Conservation (phyloP, 2,329 filamentous ascomycete species). For the Saccharata proteae region DNA sequence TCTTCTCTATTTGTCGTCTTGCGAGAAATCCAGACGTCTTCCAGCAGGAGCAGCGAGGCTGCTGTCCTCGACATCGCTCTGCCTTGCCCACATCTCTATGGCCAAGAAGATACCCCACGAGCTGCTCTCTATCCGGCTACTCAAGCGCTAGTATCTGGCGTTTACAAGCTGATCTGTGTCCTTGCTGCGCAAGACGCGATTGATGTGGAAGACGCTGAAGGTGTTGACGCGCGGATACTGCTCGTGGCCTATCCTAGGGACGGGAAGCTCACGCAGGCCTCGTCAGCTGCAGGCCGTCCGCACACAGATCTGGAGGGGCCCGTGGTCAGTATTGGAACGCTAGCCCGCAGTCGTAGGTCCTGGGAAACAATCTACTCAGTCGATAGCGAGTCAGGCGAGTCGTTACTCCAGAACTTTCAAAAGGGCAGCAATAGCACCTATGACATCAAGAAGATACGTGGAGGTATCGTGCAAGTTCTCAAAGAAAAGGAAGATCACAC, state of each 20-base stretch:
- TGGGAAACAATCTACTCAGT: constrained; percentile 58
- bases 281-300: constrained; percentile 14
- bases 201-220: constrained; percentile 53
- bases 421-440: constrained; percentile 18
- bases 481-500: constrained; percentile 3
- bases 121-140: constrained; percentile 52
- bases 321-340: constrained; percentile 35
- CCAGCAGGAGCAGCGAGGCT: constrained; percentile 17
- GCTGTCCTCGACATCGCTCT: constrained; percentile 49
- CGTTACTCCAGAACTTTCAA: constrained; percentile 38
- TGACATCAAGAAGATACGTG: constrained; percentile 23
- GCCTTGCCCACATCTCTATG: constrained; percentile 48
- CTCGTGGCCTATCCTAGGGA: constrained; percentile 50
- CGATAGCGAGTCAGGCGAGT: constrained; percentile 51
- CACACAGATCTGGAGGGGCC: constrained; percentile 32
- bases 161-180: constrained; percentile 68
- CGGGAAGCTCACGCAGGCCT: constrained; percentile 15
- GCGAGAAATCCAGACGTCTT: constrained; percentile 23
- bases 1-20: constrained; percentile 31
- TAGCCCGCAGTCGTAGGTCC: constrained; percentile 37
- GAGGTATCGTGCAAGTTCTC: constrained; percentile 20
- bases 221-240: constrained; percentile 65
- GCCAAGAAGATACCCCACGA: constrained; percentile 37
- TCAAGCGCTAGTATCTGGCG: constrained; percentile 60
- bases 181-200: constrained; percentile 54